phyloP scores from a whole-genome alignment of 2,329 filamentous ascomycete genomes.

The Penicillium digitatum region DNA sequence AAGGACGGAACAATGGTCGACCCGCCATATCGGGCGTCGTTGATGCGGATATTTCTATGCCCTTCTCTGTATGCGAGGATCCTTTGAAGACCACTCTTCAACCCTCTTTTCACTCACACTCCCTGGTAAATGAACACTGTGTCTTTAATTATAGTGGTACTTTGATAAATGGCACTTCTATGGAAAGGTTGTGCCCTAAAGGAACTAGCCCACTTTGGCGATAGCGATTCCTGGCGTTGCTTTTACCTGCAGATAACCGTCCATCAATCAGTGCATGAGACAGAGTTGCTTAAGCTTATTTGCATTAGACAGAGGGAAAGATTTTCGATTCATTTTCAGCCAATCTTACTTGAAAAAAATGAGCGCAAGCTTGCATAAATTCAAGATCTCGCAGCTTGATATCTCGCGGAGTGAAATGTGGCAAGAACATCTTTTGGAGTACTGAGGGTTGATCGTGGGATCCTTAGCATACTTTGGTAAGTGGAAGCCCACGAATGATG shows the following conservation, averaged over 20 bases:
- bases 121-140: not conserved
- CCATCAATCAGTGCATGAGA: not conserved
- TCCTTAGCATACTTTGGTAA: not conserved
- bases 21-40: constrained; percentile 59
- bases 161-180: not conserved
- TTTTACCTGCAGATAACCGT: not conserved
- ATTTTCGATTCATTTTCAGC: too few species aligned
- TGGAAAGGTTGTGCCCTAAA: not conserved
- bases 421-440: not conserved
- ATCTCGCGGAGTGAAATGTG: not conserved
- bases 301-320: not conserved
- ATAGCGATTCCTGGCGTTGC: not conserved
- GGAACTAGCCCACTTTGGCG: not conserved
- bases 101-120: not conserved
- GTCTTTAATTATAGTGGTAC: not conserved
- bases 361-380: not conserved
- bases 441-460: not conserved
- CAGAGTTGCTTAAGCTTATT: not conserved
- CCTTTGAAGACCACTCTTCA: not conserved
- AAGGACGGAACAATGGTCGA: constrained; percentile 78
- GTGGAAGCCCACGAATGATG: not conserved
- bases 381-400: not conserved
- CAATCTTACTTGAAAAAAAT: too few species aligned
- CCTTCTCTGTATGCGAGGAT: not conserved
- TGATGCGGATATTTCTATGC: not conserved